Conservation (phyloP, 2,329 filamentous ascomycete genomes). For the Stagonosporopsis vannaccii region DNA sequence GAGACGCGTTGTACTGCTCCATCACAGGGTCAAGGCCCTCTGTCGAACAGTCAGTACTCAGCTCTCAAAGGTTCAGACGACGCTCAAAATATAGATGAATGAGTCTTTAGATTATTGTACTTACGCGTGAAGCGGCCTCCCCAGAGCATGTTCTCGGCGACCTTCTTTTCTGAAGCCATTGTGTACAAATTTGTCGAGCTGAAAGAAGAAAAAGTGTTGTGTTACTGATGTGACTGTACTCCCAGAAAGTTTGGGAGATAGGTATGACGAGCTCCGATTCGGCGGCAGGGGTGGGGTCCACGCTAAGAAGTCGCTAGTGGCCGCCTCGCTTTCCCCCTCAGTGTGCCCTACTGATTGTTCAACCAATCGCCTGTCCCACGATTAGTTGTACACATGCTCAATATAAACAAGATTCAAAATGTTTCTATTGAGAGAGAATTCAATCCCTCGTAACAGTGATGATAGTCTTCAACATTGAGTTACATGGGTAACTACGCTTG, state of each 20-base stretch:
- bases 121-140: constrained; percentile 47
- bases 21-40: constrained; percentile 86
- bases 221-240: constrained; percentile 20
- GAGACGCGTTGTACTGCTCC: constrained; percentile 82
- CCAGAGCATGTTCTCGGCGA: constrained; percentile 51
- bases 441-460: no score
- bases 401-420: no score
- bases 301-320: constrained; percentile 6
- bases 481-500: neutral
- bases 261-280: constrained; percentile 16
- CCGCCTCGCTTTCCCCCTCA: constrained; percentile 12
- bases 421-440: no score
- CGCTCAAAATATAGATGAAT: neutral
- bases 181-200: neutral
- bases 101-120: constrained; percentile 1
- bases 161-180: constrained; percentile 47
- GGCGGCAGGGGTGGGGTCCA: constrained; percentile 13
- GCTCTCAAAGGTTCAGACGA: neutral
- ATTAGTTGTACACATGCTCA: no score
- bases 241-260: constrained; percentile 15
- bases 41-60: constrained; percentile 44
- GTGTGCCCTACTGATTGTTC: neutral
- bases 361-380: no score
- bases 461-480: no score
- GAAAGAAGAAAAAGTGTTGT: constrained; percentile 7